These are phyloP conservation scores for Irpex sp. DNA, from an alignment of 1,284 basidiomycete genomes.

Conservation along the genomic window DNA sequence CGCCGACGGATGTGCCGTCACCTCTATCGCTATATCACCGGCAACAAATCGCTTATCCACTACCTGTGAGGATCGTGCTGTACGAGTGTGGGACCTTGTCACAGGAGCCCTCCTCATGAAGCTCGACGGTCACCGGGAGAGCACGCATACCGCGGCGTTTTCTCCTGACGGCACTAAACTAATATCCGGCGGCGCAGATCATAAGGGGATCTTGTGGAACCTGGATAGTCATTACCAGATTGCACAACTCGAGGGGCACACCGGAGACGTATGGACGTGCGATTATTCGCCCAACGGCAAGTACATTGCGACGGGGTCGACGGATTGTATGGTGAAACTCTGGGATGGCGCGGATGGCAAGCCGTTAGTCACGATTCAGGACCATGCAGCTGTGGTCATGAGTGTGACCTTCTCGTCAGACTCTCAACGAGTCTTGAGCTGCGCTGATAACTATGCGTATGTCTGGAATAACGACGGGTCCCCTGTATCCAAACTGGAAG, in stretches of 20 bases:
- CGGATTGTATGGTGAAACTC: constrained; percentile 22
- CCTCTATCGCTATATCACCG: constrained; percentile 4
- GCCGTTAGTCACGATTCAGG: constrained; percentile 15
- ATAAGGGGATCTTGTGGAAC: constrained; percentile 1
- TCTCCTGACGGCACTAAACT: constrained; percentile 9
- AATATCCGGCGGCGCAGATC: constrained; percentile 4
- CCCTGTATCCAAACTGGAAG: neutral
- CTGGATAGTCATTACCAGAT: neutral
- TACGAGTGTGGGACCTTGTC: constrained; percentile 21
- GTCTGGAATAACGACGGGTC: constrained; percentile 3
- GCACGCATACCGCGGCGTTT: constrained; percentile 6
- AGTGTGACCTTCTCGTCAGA: constrained; percentile 19
- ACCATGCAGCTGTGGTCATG: constrained; percentile 27
- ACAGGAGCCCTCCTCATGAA: constrained; percentile 13
- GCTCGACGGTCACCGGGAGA: constrained; percentile 18
- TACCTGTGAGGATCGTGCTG: constrained; percentile 19
- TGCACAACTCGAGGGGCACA: constrained; percentile 18
- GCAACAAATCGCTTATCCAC: constrained; percentile 11
- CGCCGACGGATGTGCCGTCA: neutral
- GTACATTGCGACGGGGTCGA: constrained; percentile 21
- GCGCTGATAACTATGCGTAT: constrained; percentile 1
- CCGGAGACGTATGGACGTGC: constrained; percentile 19
- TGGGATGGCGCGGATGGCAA: constrained; percentile 19
- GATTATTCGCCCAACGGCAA: constrained; percentile 23
- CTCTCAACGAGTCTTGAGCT: neutral